Evolutionary conservation across 129 eudicot species (phyloP).

Genomic region (carrot (Daucus carota)): DNA sequence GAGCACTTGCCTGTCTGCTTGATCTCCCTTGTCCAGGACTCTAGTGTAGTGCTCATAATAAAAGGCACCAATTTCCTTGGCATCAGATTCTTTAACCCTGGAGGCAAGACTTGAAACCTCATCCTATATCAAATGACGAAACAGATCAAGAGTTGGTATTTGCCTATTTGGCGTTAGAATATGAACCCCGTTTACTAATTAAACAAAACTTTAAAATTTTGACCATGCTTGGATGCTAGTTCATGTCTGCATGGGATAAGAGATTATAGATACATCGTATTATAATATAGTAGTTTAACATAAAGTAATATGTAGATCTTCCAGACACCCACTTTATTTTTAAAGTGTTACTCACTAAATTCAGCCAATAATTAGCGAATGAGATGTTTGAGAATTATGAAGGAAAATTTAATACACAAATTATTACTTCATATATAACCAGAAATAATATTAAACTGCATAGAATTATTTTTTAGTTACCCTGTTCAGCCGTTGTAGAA

Average conservation of each 20-base stretch:
- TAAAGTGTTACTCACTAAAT: background rate
- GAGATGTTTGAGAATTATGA: background rate
- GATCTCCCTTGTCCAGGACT: constrained; percentile 87
- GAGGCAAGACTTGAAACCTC: constrained; percentile 47
- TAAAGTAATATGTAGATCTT: background rate
- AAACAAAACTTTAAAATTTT: background rate
- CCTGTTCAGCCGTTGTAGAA: constrained; percentile 47
- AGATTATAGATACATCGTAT: background rate
- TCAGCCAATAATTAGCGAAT: background rate
- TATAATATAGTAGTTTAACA: background rate
- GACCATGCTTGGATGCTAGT: background rate
- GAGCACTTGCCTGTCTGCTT: constrained; percentile 75
- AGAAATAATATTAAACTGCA: background rate
- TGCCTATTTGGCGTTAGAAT: background rate
- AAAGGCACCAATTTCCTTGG: constrained; percentile 89
- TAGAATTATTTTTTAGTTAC: constrained; percentile 14
- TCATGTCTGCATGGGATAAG: background rate
- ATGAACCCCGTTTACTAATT: background rate
- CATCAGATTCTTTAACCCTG: constrained; percentile 69
- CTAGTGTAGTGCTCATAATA: constrained; percentile 80
- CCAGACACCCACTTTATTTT: background rate
- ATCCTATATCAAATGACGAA: constrained; percentile 32
- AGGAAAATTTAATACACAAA: background rate
- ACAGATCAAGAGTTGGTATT: background rate
- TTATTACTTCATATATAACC: background rate